phyloP scores from a whole-genome alignment of 148 eudicot genomes.

The Camellia granthamiana region DNA sequence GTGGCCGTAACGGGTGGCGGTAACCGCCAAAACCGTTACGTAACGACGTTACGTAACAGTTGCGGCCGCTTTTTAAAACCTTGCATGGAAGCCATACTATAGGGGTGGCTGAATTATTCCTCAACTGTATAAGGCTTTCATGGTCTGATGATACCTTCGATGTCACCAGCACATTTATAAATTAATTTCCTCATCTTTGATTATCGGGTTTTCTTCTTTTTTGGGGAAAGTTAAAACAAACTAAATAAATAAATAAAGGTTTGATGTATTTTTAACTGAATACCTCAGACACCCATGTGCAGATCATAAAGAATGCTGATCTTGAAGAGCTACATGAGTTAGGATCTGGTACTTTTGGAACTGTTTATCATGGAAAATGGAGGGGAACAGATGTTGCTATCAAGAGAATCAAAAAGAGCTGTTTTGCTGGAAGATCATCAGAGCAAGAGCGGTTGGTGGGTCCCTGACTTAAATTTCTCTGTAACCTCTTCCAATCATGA shows the following conservation, averaged over 20 bases:
- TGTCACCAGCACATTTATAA: neutral
- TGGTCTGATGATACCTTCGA: neutral
- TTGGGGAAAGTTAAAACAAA: neutral
- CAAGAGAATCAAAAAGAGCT: slow-evolving; percentile 89
- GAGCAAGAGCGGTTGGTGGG: slow-evolving; percentile 89
- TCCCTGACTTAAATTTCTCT: slow-evolving; percentile 2
- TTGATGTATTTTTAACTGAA: slow-evolving; percentile 8
- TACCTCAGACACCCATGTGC: slow-evolving; percentile 24
- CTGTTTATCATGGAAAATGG: slow-evolving; percentile 98
- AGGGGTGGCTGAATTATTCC: neutral
- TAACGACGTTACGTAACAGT: too few relatives aligned
- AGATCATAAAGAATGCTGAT: slow-evolving; percentile 86
- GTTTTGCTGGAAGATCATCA: slow-evolving; percentile 86
- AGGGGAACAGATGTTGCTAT: slow-evolving; percentile 98
- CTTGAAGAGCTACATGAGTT: slow-evolving; percentile 91
- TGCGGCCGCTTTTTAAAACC: too few relatives aligned
- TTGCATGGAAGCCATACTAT: too few relatives aligned
- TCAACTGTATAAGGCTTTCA: neutral
- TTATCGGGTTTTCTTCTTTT: neutral
- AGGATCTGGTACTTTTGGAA: slow-evolving; percentile 97
- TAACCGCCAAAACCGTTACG: too few relatives aligned
- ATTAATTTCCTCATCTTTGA: neutral
- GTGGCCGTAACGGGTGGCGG: too few relatives aligned
- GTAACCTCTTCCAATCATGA: neutral
- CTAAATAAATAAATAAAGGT: neutral